These are phyloP conservation scores for Debaryomyces castellii DNA, from an alignment of 805 yeast species.

Conservation along the genomic window DNA sequence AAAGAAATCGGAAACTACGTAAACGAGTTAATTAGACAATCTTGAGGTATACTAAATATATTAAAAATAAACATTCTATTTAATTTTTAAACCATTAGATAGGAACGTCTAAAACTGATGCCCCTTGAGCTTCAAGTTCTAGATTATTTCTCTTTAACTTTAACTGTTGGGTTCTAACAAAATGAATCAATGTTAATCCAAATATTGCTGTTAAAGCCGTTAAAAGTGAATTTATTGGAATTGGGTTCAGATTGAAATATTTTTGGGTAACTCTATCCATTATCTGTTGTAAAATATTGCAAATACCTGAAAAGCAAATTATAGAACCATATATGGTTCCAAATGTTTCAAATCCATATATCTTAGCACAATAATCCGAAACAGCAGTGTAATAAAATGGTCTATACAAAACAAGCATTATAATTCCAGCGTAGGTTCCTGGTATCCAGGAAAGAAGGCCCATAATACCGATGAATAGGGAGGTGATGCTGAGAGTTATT, in stretches of 20 bases:
- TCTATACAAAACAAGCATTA: slow-evolving; percentile 74
- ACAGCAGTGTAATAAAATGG: slow-evolving; percentile 93
- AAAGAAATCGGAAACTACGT: slow-evolving; percentile 12
- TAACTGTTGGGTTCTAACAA: slow-evolving; percentile 41
- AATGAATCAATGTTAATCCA: slow-evolving; percentile 45
- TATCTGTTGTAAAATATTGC: slow-evolving; percentile 68
- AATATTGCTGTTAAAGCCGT: slow-evolving; percentile 53
- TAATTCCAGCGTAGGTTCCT: slow-evolving; percentile 67
- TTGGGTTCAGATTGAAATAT: slow-evolving; percentile 69
- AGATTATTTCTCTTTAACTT: slow-evolving; percentile 49
- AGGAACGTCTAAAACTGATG: slow-evolving; percentile 49
- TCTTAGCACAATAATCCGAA: slow-evolving; percentile 88
- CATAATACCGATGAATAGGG: slow-evolving; percentile 65
- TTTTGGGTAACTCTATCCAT: slow-evolving; percentile 73
- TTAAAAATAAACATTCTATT: too few species aligned
- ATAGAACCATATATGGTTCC: slow-evolving; percentile 89
- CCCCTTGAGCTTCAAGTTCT: slow-evolving; percentile 64
- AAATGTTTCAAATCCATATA: slow-evolving; percentile 88
- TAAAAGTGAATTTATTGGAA: slow-evolving; percentile 66
- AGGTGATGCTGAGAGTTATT: slow-evolving; percentile 49
- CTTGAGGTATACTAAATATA: too few species aligned
- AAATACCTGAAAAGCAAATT: slow-evolving; percentile 79
- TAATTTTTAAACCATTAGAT: slow-evolving; percentile 1
- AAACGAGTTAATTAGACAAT: slow-evolving; percentile 5
- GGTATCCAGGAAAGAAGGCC: slow-evolving; percentile 61